Evolutionary conservation across 164 flowering plant genomes (phyloP), one percentile per base, ranked within the genome.

Genomic region (Paratinospora sagittata): DNA sequence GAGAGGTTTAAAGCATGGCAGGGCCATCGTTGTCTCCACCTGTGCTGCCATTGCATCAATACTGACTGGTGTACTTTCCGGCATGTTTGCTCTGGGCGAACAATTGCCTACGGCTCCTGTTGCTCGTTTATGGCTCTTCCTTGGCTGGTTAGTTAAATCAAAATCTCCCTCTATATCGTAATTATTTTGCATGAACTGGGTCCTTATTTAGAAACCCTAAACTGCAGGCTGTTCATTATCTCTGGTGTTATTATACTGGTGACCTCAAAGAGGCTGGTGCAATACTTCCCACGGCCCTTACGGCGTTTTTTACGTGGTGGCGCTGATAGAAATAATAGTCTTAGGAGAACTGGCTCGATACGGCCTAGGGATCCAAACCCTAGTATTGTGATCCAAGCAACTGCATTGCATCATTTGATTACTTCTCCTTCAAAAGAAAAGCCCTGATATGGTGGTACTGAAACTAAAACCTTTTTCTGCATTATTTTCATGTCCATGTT

Each of bases 11-110:
- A 95, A 92, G 80, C 95, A 95, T 74, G 99, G 99, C 57, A 91
- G 99, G 73, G 99, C 98, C 55, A 85, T 95, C 73, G 91, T 95
- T 13, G 92, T 95, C 23, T 95, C 99, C 16, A 95, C 99, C 39
- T 95, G 99, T 84, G 96, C 95, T 30, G 97, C 99, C 70, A 91
- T 95, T 73, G 98, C 99, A 68, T 88, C 99, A 43, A 95, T 95
- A 33, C 82, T 95, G 67, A 90, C 98, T 62, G 97, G 97, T 75
- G 99, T 95, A 37, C 87, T 92, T 80, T 94, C 99, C 70, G 99
- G 99, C 36, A 91, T 92, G 93, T 80, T 92, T 80, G 95, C 99
- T 69, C 80, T 95, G 68, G 99, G 99, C 34, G 99, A 95, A 78
- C 77, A 69, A 52, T 81, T 92, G 82, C 99, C 98, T 73, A 78